phyloP scores from a whole-genome alignment of 176 grass and related monocot species.

The Oryza glumipatula region DNA sequence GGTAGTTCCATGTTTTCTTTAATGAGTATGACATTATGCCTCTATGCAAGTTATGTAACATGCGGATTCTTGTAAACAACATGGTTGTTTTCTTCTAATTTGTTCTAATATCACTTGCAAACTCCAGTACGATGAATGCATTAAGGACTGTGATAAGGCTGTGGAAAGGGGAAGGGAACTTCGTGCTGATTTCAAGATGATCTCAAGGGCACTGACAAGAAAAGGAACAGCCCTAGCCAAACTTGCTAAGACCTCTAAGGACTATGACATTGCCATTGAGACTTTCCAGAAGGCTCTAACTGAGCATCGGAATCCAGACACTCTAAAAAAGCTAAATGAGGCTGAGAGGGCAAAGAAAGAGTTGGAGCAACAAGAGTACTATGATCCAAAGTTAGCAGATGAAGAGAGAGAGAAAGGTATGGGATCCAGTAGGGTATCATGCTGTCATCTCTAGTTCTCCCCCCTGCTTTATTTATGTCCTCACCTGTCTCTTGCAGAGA shows the following conservation, averaged over 20 bases:
- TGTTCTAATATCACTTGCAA: slow-evolving; percentile 21
- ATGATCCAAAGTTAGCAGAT: slow-evolving; percentile 85
- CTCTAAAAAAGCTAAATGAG: slow-evolving; percentile 87
- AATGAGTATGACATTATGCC: background rate
- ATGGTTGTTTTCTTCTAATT: slow-evolving; percentile 7
- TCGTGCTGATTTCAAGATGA: slow-evolving; percentile 94
- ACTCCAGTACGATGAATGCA: slow-evolving; percentile 85
- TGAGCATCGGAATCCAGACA: slow-evolving; percentile 95
- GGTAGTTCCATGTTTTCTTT: background rate
- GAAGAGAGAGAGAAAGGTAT: slow-evolving; percentile 98
- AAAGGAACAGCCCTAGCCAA: slow-evolving; percentile 95
- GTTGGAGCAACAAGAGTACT: slow-evolving; percentile 94
- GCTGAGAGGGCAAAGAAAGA: slow-evolving; percentile 97
- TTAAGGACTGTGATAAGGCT: slow-evolving; percentile 94
- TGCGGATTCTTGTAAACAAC: background rate
- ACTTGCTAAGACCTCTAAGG: slow-evolving; percentile 83
- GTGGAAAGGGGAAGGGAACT: slow-evolving; percentile 98
- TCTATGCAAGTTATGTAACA: background rate
- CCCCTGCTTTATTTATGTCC: background rate
- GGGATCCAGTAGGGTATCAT: background rate
- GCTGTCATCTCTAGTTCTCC: background rate
- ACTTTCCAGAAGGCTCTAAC: slow-evolving; percentile 95
- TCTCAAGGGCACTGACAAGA: slow-evolving; percentile 92
- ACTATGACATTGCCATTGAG: slow-evolving; percentile 83
- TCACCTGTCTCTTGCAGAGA: background rate